These are phyloP conservation scores for Podaxis sp. DNA, from an alignment of 768 basidiomycete genomes.

Conservation along the genomic window DNA sequence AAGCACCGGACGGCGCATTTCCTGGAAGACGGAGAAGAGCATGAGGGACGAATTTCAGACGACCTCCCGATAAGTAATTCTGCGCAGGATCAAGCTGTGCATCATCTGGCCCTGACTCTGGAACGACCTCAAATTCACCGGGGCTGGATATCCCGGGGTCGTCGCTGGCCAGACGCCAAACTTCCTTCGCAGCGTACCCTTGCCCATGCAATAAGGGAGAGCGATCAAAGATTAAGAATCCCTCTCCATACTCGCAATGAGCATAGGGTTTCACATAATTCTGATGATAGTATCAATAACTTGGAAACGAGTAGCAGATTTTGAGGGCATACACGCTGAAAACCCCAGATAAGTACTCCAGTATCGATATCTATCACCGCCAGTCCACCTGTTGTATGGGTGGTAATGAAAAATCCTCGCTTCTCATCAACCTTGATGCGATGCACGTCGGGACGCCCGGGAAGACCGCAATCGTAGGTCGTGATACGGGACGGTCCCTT, in stretches of 20 bases:
- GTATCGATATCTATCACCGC: constrained; percentile 53
- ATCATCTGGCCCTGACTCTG: constrained; percentile 16
- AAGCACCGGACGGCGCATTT: constrained; percentile 11
- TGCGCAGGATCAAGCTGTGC: constrained; percentile 15
- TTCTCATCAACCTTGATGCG: constrained; percentile 77
- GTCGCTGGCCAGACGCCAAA: constrained; percentile 59
- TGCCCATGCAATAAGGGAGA: constrained; percentile 24
- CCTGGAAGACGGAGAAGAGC: constrained; percentile 13
- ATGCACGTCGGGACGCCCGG: constrained; percentile 47
- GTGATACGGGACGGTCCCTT: constrained; percentile 41
- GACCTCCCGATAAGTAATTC: background rate
- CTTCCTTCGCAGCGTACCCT: constrained; percentile 49
- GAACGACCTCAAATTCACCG: constrained; percentile 8
- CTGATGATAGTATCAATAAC: background rate
- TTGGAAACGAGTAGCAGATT: background rate
- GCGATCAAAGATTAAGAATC: constrained; percentile 73
- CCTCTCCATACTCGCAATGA: constrained; percentile 72
- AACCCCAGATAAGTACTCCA: constrained; percentile 56
- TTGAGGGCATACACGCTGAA: constrained; percentile 35
- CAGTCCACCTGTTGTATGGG: constrained; percentile 54
- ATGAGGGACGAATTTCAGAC: constrained; percentile 18
- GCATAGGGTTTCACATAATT: constrained; percentile 53
- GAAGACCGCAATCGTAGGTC: constrained; percentile 30
- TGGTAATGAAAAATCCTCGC: constrained; percentile 59
- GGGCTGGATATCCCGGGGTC: constrained; percentile 4